A percentile compares a stretch with the other conserved stretches of the same genome.
These are phyloP conservation scores for apple (Malus domestica) DNA, from an alignment of 306 rosid species.

Conservation along the genomic window DNA sequence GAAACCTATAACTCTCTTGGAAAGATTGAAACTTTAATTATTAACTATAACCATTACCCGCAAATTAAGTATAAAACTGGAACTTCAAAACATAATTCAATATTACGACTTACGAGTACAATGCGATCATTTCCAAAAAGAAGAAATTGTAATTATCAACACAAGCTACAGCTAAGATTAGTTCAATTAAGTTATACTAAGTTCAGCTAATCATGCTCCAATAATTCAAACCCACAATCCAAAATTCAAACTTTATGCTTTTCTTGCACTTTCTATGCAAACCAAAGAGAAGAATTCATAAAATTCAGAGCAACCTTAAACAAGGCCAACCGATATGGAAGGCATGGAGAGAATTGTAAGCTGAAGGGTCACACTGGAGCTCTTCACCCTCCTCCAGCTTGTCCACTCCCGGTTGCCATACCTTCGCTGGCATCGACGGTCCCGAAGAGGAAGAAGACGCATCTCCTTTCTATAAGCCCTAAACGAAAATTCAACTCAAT, in stretches of 20 bases:
- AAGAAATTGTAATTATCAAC: not conserved
- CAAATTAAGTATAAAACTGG: not conserved
- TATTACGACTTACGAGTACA: too few species aligned
- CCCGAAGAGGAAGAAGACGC: constrained; percentile 53
- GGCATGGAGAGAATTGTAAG: constrained; percentile 85
- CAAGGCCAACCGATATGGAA: constrained; percentile 92
- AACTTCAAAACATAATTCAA: not conserved
- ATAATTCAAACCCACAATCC: not conserved
- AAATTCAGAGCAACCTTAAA: constrained; percentile 46
- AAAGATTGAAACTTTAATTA: not conserved
- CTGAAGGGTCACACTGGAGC: constrained; percentile 92
- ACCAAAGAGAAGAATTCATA: not conserved
- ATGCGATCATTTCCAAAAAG: not conserved
- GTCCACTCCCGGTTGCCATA: constrained; percentile 98
- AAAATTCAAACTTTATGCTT: constrained; percentile 1
- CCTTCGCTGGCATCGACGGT: constrained; percentile 50
- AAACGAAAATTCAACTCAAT: not conserved
- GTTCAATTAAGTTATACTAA: not conserved
- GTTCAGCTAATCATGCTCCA: not conserved
- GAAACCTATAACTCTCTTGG: not conserved
- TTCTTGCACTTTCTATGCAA: not conserved
- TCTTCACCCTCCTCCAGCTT: constrained; percentile 92
- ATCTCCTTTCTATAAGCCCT: constrained; percentile 52
- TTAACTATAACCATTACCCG: not conserved
- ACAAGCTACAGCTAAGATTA: not conserved